These are phyloP conservation scores for Aspergillus versicolor DNA, from an alignment of 2,329 filamentous ascomycete genomes.

Conservation along the genomic window DNA sequence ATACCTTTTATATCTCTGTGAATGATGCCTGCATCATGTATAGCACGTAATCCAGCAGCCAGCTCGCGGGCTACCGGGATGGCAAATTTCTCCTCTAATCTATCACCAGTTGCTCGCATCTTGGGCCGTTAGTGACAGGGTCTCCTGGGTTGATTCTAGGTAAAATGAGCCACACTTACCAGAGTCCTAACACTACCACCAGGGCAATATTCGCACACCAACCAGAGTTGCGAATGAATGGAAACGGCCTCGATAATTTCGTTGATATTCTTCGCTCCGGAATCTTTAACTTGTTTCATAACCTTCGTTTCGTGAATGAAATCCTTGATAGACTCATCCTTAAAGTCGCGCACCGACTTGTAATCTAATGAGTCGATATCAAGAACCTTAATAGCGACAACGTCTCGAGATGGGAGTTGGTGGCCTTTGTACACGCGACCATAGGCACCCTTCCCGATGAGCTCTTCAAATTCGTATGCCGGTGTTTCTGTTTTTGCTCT, in stretches of 20 bases:
- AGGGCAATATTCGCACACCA: slow-evolving; percentile 66
- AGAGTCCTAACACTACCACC: slow-evolving; percentile 65
- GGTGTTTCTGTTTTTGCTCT: slow-evolving; percentile 45
- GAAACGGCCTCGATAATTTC: slow-evolving; percentile 63
- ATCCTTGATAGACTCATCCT: slow-evolving; percentile 51
- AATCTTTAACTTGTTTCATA: slow-evolving; percentile 62
- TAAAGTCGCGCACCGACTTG: slow-evolving; percentile 45
- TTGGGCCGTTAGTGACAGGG: slow-evolving; percentile 17
- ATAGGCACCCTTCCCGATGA: slow-evolving; percentile 53
- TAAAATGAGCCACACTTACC: slow-evolving; percentile 43
- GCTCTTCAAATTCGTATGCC: slow-evolving; percentile 50
- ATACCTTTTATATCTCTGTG: slow-evolving; percentile 65
- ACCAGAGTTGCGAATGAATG: slow-evolving; percentile 65
- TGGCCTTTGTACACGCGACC: slow-evolving; percentile 52
- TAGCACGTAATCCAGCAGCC: slow-evolving; percentile 59
- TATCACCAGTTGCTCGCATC: slow-evolving; percentile 51
- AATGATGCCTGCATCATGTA: slow-evolving; percentile 65
- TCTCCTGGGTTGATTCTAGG: too few relatives aligned
- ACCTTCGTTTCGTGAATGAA: slow-evolving; percentile 64
- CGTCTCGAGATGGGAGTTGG: slow-evolving; percentile 37
- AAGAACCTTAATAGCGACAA: slow-evolving; percentile 54
- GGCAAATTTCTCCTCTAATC: slow-evolving; percentile 60
- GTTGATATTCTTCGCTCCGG: slow-evolving; percentile 63
- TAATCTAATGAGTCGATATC: slow-evolving; percentile 52
- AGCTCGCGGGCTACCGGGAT: slow-evolving; percentile 65